A percentile compares a stretch with the other conserved stretches of the same genome.
Conservation (phyloP, 805 yeast genomes). For the Monosporozyma aquatica region DNA sequence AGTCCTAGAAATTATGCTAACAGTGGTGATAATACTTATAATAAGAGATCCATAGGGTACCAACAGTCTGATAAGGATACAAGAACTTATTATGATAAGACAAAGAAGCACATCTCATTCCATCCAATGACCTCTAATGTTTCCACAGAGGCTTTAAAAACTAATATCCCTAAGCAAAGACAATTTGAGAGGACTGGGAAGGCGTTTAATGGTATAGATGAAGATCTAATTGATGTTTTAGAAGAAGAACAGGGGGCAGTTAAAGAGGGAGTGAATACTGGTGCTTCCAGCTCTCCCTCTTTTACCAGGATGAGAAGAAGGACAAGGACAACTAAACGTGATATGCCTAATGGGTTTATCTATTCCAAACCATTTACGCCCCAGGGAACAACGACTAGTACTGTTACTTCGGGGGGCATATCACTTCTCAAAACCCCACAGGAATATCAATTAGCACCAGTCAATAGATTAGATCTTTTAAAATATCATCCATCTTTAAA, state of each 20-base stretch:
- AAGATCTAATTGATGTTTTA: background rate
- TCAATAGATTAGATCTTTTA: constrained; percentile 19
- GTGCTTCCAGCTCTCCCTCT: too few species aligned
- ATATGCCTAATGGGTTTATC: too few species aligned
- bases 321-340: background rate
- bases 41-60: background rate
- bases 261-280: too few species aligned
- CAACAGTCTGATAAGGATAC: too few species aligned
- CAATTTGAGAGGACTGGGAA: background rate
- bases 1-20: too few species aligned
- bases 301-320: background rate
- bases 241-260: too few species aligned
- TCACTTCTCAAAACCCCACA: background rate
- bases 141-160: background rate
- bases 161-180: background rate
- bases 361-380: background rate
- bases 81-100: too few species aligned
- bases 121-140: background rate
- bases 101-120: background rate
- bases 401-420: background rate
- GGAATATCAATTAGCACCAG: background rate
- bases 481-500: constrained; percentile 19
- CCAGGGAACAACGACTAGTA: background rate
- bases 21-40: background rate
- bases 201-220: background rate